Base-by-base conservation (phyloP, 1,284 basidiomycete genomes). In the Trichosporon sp. region DNA sequence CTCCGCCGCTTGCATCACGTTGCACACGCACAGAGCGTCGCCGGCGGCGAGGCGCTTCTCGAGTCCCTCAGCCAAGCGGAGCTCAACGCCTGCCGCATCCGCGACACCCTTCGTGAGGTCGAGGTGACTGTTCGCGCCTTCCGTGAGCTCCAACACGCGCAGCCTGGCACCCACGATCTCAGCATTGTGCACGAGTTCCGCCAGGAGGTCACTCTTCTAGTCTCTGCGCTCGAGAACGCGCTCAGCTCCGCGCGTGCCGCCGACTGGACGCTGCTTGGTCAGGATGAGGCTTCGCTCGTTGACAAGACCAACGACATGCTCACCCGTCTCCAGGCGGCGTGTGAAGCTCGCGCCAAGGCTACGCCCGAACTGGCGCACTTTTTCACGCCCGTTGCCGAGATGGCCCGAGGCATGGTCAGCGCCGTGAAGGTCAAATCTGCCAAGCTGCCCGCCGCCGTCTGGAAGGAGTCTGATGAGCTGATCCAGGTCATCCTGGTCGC, bases 401-500 rank as follows among this genome's bases (percentile, higher is more conserved):
- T 90, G 88, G 81, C 90, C 4, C 72, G 21, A 4, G 1, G 69
- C 10, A 71, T 75, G 65, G 12, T 31, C 10, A n/a, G 73, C 21
- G 64, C 65, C 48, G 68, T 65, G 12, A 14, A 40, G 1, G 56
- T 70, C 31, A 66, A 48, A 8, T 14, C 70, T 11, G 59, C 65
- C 21, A 38, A 37, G 38, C 66, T 76, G 0, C 56, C 70, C 1
- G 69, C 70, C 31, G 61, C 69, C 2, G 65, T 80, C 0, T 83
- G 83, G 79, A 43, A 67, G 14, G 68, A 76, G 59, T 83, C 82
- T 68, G 82, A 84, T 70, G 79, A 78, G 54, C 74, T 92, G 72
- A 88, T 94, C 77, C 88, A 91, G 75, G 80, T 85, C 1, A 83
- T 92, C 61, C 87, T 93, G 40, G 83, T 91, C 56, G 86, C 87